Evolutionary conservation across 192 early-diverging fungal genomes (phyloP).

Genomic region (Coemansia sp.): DNA sequence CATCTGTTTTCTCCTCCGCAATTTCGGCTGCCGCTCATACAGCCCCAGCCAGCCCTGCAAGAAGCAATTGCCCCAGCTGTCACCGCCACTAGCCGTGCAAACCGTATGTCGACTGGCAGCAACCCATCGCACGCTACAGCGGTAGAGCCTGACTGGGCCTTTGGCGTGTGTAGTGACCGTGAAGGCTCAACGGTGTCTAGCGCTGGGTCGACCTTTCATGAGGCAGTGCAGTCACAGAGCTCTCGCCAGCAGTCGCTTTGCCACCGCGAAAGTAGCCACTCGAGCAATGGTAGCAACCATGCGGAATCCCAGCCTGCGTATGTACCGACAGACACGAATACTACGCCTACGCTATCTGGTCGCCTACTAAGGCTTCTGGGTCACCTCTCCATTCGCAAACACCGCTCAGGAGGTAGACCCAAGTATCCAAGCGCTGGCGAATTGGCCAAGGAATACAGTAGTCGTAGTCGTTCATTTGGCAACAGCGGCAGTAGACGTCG

Average conservation of each 20-base stretch:
- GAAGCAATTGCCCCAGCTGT: neutral
- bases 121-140: conserved; percentile 23
- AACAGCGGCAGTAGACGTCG: neutral
- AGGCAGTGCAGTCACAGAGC: neutral
- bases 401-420: conserved; percentile 8
- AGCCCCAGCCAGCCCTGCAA: neutral
- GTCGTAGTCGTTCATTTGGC: conserved; percentile 20
- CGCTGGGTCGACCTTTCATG: conserved; percentile 23
- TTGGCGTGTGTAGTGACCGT: conserved; percentile 7
- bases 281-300: conserved; percentile 1
- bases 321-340: neutral
- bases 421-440: neutral
- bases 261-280: conserved; percentile 5
- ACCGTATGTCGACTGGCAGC: conserved; percentile 14
- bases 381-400: conserved; percentile 12
- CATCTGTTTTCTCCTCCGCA: neutral
- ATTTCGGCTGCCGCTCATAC: neutral
- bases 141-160: conserved; percentile 10
- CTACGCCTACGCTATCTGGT: neutral
- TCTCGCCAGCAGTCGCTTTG: conserved; percentile 4
- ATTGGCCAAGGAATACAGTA: neutral
- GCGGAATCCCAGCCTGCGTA: neutral
- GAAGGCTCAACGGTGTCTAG: conserved; percentile 21
- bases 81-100: neutral
- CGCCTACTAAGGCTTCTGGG: conserved; percentile 13